Percentiles rank a stretch among this genome's conserved stretches.
phyloP scores from a whole-genome alignment of 306 rosid species.

The Trifolium repens region DNA sequence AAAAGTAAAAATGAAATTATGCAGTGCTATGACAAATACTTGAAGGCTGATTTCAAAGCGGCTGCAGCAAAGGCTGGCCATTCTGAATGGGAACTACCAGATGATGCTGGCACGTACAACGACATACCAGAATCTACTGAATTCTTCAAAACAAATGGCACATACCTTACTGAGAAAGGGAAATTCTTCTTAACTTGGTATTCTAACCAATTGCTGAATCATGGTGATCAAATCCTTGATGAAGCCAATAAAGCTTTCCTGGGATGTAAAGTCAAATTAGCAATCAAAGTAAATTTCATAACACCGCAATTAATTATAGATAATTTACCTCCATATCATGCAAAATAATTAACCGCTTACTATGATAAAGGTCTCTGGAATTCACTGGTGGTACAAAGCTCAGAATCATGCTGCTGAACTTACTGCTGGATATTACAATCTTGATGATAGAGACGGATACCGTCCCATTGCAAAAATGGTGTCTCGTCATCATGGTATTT shows the following conservation, averaged over 20 bases:
- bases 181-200: slow-evolving; percentile 91
- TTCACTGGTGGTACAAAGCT: slow-evolving; percentile 86
- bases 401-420: slow-evolving; percentile 83
- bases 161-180: slow-evolving; percentile 74
- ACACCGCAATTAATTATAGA: slow-evolving; percentile 1
- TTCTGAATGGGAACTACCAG: slow-evolving; percentile 82
- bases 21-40: slow-evolving; percentile 89
- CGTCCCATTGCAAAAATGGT: slow-evolving; percentile 76
- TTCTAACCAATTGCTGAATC: slow-evolving; percentile 70
- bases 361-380: slow-evolving; percentile 73
- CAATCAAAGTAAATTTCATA: slow-evolving; percentile 69
- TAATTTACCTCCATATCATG: not conserved
- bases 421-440: slow-evolving; percentile 82
- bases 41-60: slow-evolving; percentile 67
- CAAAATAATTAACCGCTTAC: slow-evolving; percentile 31
- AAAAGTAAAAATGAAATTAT: slow-evolving; percentile 27
- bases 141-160: slow-evolving; percentile 71
- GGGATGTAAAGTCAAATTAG: slow-evolving; percentile 66
- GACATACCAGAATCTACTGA: slow-evolving; percentile 68
- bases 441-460: slow-evolving; percentile 75
- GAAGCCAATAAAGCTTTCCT: slow-evolving; percentile 76
- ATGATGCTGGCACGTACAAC: slow-evolving; percentile 78
- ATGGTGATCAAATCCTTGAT: slow-evolving; percentile 78
- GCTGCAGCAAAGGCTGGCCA: slow-evolving; percentile 69
- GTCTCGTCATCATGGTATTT: slow-evolving; percentile 63